Conservation (phyloP, 495 filamentous ascomycete species). For the Daldinia concentrica region DNA sequence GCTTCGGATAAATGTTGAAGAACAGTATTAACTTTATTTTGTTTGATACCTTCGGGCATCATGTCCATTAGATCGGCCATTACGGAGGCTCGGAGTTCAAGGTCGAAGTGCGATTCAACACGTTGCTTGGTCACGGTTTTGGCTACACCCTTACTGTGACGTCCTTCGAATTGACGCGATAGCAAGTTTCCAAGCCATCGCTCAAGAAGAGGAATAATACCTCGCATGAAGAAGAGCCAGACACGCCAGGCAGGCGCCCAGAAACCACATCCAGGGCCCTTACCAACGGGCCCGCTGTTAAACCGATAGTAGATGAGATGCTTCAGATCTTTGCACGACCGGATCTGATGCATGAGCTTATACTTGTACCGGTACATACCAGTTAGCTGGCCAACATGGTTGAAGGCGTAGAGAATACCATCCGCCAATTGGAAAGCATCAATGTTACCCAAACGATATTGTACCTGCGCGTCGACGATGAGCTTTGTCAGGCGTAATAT, state of each 20-base stretch:
- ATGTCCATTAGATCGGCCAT: constrained; percentile 99
- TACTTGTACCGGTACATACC: constrained; percentile 99
- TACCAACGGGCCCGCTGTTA: constrained; percentile 96
- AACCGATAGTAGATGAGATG: constrained; percentile 99
- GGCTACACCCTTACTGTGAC: constrained; percentile 98
- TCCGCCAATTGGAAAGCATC: constrained; percentile 99
- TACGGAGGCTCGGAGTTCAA: constrained; percentile 96
- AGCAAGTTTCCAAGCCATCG: constrained; percentile 97
- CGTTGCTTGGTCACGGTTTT: constrained; percentile 99
- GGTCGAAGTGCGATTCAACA: constrained; percentile 98
- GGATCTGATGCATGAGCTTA: constrained; percentile 99
- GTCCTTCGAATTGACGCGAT: constrained; percentile 96
- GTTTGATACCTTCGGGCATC: constrained; percentile 99
- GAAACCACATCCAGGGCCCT: constrained; percentile 98
- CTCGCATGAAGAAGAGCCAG: constrained; percentile 99
- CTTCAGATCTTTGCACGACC: constrained; percentile 98
- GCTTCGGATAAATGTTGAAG: constrained; percentile 97
- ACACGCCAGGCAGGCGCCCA: constrained; percentile 99
- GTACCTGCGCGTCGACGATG: constrained; percentile 98
- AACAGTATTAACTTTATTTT: constrained; percentile 99
- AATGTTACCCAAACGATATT: constrained; percentile 97
- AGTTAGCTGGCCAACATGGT: constrained; percentile 97
- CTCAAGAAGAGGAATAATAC: constrained; percentile 96
- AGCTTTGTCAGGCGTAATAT: constrained; percentile 97
- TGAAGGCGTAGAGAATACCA: constrained; percentile 98